Evolutionary conservation across 2,329 filamentous ascomycete genomes (phyloP).

Genomic region (Colletotrichum sidae): DNA sequence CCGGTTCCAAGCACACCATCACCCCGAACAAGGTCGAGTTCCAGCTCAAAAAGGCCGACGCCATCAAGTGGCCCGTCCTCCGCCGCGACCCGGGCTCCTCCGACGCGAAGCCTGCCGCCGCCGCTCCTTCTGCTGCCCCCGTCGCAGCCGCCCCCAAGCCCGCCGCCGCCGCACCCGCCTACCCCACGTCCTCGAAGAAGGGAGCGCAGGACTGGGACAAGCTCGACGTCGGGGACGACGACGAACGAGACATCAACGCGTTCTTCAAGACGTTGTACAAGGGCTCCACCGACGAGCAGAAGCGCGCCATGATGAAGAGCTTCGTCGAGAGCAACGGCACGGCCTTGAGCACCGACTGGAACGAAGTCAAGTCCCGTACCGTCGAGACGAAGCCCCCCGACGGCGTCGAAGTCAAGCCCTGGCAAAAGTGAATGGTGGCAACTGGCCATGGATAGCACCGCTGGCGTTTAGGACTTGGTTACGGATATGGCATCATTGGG

Average conservation of each 20-base stretch:
- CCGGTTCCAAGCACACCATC: constrained; percentile 71
- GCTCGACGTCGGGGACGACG: constrained; percentile 67
- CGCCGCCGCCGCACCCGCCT: constrained; percentile 61
- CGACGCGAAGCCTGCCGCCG: constrained; percentile 48
- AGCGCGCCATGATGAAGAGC: constrained; percentile 97
- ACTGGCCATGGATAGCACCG: neutral
- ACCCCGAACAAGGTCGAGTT: constrained; percentile 86
- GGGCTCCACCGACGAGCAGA: constrained; percentile 79
- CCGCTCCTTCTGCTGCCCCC: constrained; percentile 58
- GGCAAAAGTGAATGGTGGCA: constrained; percentile 50
- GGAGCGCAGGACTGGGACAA: constrained; percentile 96
- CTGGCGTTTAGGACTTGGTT: constrained; percentile 7
- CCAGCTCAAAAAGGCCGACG: neutral
- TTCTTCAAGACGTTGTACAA: constrained; percentile 96
- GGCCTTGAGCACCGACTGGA: constrained; percentile 91
- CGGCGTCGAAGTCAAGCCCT: constrained; percentile 82
- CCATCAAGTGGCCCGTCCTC: neutral
- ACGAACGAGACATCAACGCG: constrained; percentile 73
- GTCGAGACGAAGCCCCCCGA: constrained; percentile 82
- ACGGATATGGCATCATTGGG: constrained; percentile 2
- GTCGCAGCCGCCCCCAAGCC: constrained; percentile 11
- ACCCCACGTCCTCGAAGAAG: constrained; percentile 86
- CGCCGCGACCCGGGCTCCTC: constrained; percentile 38
- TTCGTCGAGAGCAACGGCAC: constrained; percentile 95
- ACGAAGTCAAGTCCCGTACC: constrained; percentile 77